Conservation (phyloP, 2,329 filamentous ascomycete species). For the Cordyceps tenuipes region DNA sequence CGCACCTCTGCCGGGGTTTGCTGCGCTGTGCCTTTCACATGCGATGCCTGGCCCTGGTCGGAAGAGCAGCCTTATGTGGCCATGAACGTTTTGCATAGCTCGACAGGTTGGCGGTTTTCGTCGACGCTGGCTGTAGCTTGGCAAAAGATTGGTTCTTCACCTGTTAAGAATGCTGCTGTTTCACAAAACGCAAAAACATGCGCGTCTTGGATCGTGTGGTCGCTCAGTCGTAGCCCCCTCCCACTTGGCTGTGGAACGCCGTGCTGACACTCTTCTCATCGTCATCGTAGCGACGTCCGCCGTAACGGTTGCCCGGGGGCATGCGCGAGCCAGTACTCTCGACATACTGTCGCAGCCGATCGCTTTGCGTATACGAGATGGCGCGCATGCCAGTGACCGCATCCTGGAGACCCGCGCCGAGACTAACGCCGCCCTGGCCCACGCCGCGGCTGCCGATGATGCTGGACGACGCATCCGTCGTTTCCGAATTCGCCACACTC, state of each 20-base stretch:
- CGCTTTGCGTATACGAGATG: slow-evolving; percentile 51
- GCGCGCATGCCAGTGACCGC: slow-evolving; percentile 57
- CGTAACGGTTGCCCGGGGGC: slow-evolving; percentile 59
- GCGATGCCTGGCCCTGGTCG: background rate
- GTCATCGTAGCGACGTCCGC: slow-evolving; percentile 70
- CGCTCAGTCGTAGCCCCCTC: slow-evolving; percentile 48
- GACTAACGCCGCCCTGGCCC: slow-evolving; percentile 79
- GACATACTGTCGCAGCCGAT: slow-evolving; percentile 89
- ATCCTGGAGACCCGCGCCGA: slow-evolving; percentile 71
- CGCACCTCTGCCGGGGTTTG: background rate
- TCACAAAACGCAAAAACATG: background rate
- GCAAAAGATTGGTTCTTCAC: background rate
- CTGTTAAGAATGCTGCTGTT: background rate
- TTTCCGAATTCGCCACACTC: slow-evolving; percentile 84
- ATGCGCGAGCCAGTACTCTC: slow-evolving; percentile 66
- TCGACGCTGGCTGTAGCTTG: background rate
- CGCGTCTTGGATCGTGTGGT: background rate
- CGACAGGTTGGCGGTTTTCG: background rate
- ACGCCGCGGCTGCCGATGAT: slow-evolving; percentile 67
- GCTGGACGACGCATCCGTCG: slow-evolving; percentile 74
- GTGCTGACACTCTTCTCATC: slow-evolving; percentile 95
- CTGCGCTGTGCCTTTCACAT: background rate
- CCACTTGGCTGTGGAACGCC: slow-evolving; percentile 91
- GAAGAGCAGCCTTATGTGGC: background rate
- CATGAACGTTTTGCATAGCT: background rate